A percentile compares a stretch with the other conserved stretches of the same genome.
These are phyloP conservation scores for Malassezia restricta DNA, from an alignment of 1,284 basidiomycete genomes.

Conservation along the genomic window DNA sequence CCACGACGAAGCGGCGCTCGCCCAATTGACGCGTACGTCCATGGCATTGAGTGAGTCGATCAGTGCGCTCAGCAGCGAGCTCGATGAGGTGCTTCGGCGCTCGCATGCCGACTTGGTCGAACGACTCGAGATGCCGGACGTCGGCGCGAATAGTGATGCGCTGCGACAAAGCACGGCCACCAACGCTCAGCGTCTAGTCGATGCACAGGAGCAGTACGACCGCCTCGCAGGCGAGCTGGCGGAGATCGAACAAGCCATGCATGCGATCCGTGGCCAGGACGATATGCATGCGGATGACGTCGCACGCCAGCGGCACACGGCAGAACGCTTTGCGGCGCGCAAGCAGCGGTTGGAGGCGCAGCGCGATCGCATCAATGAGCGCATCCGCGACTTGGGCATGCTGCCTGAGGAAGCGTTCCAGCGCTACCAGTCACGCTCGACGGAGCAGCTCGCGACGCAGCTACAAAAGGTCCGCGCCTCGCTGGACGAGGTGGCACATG, in stretches of 20 bases:
- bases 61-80: conserved; percentile 76
- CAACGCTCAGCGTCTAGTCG: conserved; percentile 5
- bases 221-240: background rate
- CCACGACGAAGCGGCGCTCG: conserved; percentile 57
- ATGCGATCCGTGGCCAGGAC: conserved; percentile 68
- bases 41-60: conserved; percentile 53
- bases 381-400: conserved; percentile 88
- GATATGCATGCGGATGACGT: conserved; percentile 72
- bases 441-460: conserved; percentile 78
- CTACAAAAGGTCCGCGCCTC: conserved; percentile 80
- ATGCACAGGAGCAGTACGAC: conserved; percentile 2
- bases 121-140: conserved; percentile 60
- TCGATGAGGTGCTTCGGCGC: conserved; percentile 73
- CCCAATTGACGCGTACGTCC: conserved; percentile 53
- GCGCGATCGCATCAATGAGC: conserved; percentile 83
- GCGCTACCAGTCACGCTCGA: conserved; percentile 69
- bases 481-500: conserved; percentile 89
- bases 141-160: conserved; percentile 55
- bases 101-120: conserved; percentile 62
- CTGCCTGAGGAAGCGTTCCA: conserved; percentile 93
- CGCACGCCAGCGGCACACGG: conserved; percentile 79
- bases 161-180: background rate
- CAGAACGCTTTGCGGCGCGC: conserved; percentile 85
- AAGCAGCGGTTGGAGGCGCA: conserved; percentile 67
- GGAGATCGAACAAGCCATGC: conserved; percentile 51